Base-by-base conservation (phyloP, 2,329 filamentous ascomycete genomes). In the Fusarium sp. region DNA sequence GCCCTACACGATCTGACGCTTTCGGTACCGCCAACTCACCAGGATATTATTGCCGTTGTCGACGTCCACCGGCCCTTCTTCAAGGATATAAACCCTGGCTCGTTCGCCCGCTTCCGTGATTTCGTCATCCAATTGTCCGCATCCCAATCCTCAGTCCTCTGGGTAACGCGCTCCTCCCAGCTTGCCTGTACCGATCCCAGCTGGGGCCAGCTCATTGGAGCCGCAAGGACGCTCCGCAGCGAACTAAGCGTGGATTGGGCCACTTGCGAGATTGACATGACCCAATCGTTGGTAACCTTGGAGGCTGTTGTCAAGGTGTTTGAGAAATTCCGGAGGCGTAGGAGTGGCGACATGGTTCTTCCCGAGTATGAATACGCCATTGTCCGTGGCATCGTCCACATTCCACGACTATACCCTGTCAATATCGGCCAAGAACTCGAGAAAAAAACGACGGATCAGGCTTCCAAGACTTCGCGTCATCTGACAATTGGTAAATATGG, bases 321-420 rank as follows among this genome's bases (percentile, higher is more conserved):
- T 59, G 36, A n/a, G 36, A 59, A 59, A 46, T 59, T 59, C 37
- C 48, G 31, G 46, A 46, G 34, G 40, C 48, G 55, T 34, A 44
- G 36, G 37, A n/a, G 36, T 40, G 40, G 36, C 44, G 55, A 51
- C 55, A 41, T 47, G n/a, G 31, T 51, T 36, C 44, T 41, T 48
- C 43, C 55, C 40, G 55, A 59, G 55, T 59, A 51, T 30, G 55
- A 59, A 46, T 59, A 50, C 28, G 55, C 55, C 28, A 51, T 59
- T 39, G 40, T 36, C 34, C 34, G 46, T 18, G 55, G 55, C 28
- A 51, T 50, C 36, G 46, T 59, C 44, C 40, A 59, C 37, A 59
- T 59, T 39, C 46, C 55, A 36, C 37, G 55, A 12, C 48, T 59
- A 23, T 51, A 59, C 37, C 46, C 44, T 36, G 37, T 51, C 55